phyloP scores from a whole-genome alignment of 306 rosid species.

The Sicyos baderoa region DNA sequence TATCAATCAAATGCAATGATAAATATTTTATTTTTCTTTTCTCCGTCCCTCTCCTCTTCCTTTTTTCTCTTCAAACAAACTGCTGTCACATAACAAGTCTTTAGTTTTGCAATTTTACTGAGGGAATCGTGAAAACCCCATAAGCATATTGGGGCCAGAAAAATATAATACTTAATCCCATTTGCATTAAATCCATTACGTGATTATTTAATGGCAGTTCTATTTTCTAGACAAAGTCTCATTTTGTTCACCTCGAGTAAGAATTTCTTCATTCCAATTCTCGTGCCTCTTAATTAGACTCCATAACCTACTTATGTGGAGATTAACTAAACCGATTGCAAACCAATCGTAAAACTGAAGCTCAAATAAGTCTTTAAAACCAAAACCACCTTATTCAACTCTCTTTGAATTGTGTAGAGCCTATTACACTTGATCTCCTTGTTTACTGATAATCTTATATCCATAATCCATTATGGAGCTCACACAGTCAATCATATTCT shows the following conservation, averaged over 20 bases:
- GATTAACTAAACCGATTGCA: neutral
- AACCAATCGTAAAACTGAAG: neutral
- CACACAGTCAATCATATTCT: constrained; percentile 6
- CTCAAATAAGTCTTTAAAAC: neutral
- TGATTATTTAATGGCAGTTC: neutral
- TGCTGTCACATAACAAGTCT: neutral
- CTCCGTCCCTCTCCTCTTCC: neutral
- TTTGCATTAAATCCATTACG: neutral
- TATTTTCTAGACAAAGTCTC: neutral
- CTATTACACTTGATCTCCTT: neutral
- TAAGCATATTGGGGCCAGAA: neutral
- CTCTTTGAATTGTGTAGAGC: neutral
- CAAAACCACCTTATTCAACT: constrained; percentile 3
- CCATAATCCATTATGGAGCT: neutral
- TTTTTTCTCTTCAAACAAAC: neutral
- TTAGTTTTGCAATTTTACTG: no score
- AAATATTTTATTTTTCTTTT: neutral
- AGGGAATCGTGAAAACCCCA: no score
- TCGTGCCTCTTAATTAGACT: neutral
- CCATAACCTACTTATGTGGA: neutral
- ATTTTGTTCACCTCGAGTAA: neutral
- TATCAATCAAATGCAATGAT: neutral
- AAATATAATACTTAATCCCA: neutral
- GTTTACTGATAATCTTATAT: neutral
- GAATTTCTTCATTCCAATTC: neutral